A percentile compares a stretch with the other conserved stretches of the same genome.
These are phyloP conservation scores for Aspergillus novoparasiticus DNA, from an alignment of 2,329 filamentous ascomycete species.

Conservation along the genomic window DNA sequence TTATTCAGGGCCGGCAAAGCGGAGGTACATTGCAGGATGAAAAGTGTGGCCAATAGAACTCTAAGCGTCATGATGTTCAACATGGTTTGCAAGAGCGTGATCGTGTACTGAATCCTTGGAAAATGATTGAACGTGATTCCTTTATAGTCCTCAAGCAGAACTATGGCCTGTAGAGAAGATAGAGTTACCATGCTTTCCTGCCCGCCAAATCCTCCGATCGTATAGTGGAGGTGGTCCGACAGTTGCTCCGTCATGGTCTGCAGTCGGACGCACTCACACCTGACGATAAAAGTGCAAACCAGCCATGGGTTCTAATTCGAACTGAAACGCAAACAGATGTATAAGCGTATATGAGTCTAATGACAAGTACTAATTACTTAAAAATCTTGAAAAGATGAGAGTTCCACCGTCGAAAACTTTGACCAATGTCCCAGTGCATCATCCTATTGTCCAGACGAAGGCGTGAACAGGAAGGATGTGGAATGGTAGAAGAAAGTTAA, in stretches of 20 bases:
- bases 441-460: no score
- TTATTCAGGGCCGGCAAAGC: neutral
- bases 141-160: neutral
- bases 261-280: neutral
- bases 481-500: no score
- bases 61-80: neutral
- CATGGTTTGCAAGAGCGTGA: neutral
- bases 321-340: fast-evolving
- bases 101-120: neutral
- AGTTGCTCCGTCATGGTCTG: neutral
- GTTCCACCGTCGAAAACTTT: neutral
- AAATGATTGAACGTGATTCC: fast-evolving
- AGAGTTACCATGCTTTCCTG: neutral
- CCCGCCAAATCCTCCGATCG: neutral
- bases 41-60: neutral
- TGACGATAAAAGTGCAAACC: neutral
- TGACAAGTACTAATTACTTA: fast-evolving
- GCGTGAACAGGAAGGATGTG: no score
- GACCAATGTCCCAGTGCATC: no score
- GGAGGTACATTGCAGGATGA: neutral
- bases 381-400: neutral
- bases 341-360: neutral
- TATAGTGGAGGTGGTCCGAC: neutral
- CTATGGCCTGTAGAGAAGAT: neutral
- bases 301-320: neutral